A percentile compares a stretch with the other conserved stretches of the same genome.
phyloP scores from a whole-genome alignment of 805 yeast species.

The Nadsonia fulvescens region DNA sequence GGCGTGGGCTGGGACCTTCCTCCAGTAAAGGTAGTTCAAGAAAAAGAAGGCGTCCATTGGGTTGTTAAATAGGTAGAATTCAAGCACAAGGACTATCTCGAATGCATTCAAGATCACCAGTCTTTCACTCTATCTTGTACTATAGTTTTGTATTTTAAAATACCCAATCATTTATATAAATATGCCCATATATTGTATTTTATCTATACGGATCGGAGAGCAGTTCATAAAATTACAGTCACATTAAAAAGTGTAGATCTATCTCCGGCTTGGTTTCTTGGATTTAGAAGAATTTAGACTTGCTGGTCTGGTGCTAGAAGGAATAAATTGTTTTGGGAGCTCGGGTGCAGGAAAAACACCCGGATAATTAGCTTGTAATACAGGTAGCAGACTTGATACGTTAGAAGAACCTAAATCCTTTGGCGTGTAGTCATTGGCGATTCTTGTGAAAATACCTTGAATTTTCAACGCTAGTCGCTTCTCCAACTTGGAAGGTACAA shows the following conservation, averaged over 20 bases:
- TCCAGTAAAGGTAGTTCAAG: conserved; percentile 56
- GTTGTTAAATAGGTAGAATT: conserved; percentile 12
- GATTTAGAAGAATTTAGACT: no score
- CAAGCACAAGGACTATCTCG: no score
- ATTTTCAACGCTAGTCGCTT: conserved; percentile 18
- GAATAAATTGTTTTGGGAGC: conserved; percentile 8
- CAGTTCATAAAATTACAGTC: no score
- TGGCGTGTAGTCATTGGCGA: conserved; percentile 20
- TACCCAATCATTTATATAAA: no score
- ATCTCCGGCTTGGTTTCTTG: no score
- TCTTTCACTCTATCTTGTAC: no score
- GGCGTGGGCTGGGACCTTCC: conserved; percentile 88
- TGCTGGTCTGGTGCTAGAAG: no score
- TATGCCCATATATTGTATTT: no score
- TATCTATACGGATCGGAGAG: no score
- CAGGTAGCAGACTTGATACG: conserved; percentile 32
- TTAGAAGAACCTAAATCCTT: conserved; percentile 8
- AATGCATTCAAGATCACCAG: no score
- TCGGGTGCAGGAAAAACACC: conserved; percentile 51
- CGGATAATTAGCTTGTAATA: conserved; percentile 49
- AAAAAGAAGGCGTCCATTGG: conserved; percentile 56
- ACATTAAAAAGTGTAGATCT: no score
- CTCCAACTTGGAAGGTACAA: conserved; percentile 15
- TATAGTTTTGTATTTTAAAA: no score
- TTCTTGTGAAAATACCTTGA: conserved; percentile 24